These are phyloP conservation scores for Oenanthe javanica DNA, from an alignment of 140 eudicot genomes.

Conservation along the genomic window DNA sequence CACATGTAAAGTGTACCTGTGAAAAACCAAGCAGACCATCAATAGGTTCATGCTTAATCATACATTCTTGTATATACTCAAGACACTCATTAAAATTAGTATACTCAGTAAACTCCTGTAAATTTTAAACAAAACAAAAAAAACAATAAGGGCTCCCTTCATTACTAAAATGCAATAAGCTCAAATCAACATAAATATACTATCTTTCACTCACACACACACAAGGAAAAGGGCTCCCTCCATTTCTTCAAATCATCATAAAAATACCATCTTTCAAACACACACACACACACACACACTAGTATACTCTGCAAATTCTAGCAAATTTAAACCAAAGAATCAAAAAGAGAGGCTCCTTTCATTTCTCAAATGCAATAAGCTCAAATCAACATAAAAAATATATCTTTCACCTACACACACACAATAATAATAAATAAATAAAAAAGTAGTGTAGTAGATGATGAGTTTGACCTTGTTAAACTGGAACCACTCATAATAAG, in stretches of 20 bases:
- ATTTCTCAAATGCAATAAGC: too few species aligned
- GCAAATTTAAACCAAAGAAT: too few species aligned
- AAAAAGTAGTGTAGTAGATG: not conserved
- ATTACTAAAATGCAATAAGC: too few species aligned
- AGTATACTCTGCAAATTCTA: too few species aligned
- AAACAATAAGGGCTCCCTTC: not conserved
- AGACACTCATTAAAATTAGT: constrained; percentile 66
- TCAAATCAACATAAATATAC: not conserved
- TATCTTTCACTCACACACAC: not conserved
- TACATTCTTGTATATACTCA: constrained; percentile 62
- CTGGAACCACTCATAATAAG: constrained; percentile 57
- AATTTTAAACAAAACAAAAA: not conserved
- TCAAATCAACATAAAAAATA: too few species aligned
- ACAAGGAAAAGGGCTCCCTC: too few species aligned
- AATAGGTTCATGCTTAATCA: constrained; percentile 73
- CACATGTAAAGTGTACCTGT: constrained; percentile 38
- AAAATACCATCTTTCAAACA: too few species aligned
- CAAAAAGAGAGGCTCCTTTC: too few species aligned
- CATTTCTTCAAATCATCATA: too few species aligned
- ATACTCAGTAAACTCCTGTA: constrained; percentile 67
- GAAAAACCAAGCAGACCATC: constrained; percentile 96
- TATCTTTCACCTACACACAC: too few species aligned
- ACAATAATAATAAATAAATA: too few species aligned
- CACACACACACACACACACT: too few species aligned
- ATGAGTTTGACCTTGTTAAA: constrained; percentile 27